phyloP scores from a whole-genome alignment of 2,329 filamentous ascomycete species.

The Mollisia scopiformis region DNA sequence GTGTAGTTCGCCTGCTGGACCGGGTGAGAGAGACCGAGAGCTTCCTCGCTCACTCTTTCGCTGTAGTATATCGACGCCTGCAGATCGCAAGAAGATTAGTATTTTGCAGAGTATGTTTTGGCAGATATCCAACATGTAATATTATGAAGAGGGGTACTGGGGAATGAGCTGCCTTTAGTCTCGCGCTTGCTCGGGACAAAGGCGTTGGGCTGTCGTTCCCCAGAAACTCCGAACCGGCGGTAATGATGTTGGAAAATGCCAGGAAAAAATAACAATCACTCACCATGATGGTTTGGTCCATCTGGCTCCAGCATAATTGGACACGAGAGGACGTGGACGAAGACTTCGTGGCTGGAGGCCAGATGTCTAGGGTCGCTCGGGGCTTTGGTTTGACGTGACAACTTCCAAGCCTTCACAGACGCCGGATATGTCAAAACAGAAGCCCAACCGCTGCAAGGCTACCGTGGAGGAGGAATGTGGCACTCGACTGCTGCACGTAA shows the following conservation, averaged over 20 bases:
- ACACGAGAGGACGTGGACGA: neutral
- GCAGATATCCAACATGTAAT: neutral
- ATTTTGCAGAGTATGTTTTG: neutral
- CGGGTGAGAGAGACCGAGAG: slow-evolving; percentile 18
- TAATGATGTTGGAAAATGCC: slow-evolving; percentile 3
- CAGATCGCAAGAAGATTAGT: slow-evolving; percentile 17
- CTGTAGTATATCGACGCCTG: slow-evolving; percentile 32
- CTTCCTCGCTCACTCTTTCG: slow-evolving; percentile 24
- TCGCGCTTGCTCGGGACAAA: slow-evolving; percentile 20
- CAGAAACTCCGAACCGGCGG: neutral
- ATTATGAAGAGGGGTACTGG: slow-evolving; percentile 3
- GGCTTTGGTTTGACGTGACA: neutral
- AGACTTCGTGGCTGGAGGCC: neutral
- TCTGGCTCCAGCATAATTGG: slow-evolving; percentile 39
- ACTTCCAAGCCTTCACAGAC: slow-evolving; percentile 1
- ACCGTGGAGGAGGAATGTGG: neutral
- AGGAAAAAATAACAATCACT: slow-evolving; percentile 11
- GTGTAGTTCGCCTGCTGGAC: slow-evolving; percentile 24
- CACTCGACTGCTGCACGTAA: neutral
- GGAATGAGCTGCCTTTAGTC: slow-evolving; percentile 11
- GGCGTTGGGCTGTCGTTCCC: slow-evolving; percentile 13
- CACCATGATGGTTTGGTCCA: slow-evolving; percentile 36
- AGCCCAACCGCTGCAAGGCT: slow-evolving; percentile 1
- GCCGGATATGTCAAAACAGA: neutral
- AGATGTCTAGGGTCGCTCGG: neutral